A percentile compares a stretch with the other conserved stretches of the same genome.
These are phyloP conservation scores for Echinosophora koreensis DNA, from an alignment of 306 rosid genomes.

Conservation along the genomic window DNA sequence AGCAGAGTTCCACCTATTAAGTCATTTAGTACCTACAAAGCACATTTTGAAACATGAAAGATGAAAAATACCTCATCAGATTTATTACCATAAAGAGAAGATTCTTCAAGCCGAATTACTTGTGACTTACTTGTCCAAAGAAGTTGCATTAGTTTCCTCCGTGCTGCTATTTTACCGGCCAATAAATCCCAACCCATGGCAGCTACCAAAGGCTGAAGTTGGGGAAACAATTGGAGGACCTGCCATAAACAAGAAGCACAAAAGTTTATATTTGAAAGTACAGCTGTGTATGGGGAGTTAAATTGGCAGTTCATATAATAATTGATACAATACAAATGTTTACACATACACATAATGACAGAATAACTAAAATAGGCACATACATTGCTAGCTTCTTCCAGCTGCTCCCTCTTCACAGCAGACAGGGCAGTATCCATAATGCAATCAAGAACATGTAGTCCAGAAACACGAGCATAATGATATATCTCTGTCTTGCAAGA, in stretches of 20 bases:
- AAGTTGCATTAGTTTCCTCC: conserved; percentile 89
- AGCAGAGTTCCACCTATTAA: conserved; percentile 33
- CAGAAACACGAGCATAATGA: conserved; percentile 95
- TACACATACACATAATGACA: conserved; percentile 15
- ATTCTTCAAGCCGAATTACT: conserved; percentile 81
- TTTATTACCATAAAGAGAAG: conserved; percentile 79
- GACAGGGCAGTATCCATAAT: conserved; percentile 86
- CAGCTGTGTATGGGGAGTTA: conserved; percentile 37
- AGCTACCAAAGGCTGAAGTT: conserved; percentile 91
- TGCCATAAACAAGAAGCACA: conserved; percentile 51
- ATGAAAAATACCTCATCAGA: conserved; percentile 82
- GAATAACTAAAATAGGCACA: conserved; percentile 59
- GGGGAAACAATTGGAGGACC: conserved; percentile 89
- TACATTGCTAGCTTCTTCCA: conserved; percentile 92
- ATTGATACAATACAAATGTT: conserved; percentile 24
- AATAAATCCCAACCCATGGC: conserved; percentile 98
- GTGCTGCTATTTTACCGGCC: conserved; percentile 77
- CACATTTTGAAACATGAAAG: conserved; percentile 48
- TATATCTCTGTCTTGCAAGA: conserved; percentile 80
- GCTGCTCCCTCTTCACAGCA: conserved; percentile 87
- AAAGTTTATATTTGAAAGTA: conserved; percentile 35
- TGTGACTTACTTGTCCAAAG: conserved; percentile 93
- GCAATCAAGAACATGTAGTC: conserved; percentile 88
- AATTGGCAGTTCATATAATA: conserved; percentile 31
- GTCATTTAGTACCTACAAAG: conserved; percentile 49